Evolutionary conservation across 148 eudicot species (phyloP).

Genomic region (Chenopodium formosanum): DNA sequence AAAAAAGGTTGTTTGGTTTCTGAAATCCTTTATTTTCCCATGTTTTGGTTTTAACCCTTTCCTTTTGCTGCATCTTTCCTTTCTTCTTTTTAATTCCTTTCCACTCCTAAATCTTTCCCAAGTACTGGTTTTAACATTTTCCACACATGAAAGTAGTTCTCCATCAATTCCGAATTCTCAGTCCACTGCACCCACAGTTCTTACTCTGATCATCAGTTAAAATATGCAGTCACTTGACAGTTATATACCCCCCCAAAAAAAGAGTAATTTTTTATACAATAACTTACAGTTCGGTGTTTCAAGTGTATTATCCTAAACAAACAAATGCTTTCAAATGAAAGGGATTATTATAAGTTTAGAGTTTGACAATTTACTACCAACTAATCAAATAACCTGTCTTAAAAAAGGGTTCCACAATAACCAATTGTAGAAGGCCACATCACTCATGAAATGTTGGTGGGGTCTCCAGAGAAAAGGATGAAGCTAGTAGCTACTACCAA

Average conservation of each 20-base stretch:
- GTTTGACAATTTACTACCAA: too few relatives aligned
- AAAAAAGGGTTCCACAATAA: background rate
- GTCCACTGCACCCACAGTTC: background rate
- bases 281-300: too few relatives aligned
- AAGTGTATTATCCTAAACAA: background rate
- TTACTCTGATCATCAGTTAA: too few relatives aligned
- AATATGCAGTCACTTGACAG: background rate
- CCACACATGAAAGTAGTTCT: background rate
- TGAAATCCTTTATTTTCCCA: conserved; percentile 8
- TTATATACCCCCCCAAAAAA: too few relatives aligned
- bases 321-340: background rate
- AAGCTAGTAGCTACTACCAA: conserved; percentile 1
- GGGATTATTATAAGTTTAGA: background rate
- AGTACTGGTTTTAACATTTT: background rate
- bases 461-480: background rate
- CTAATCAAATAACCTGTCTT: background rate
- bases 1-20: conserved; percentile 29
- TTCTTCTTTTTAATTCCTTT: background rate
- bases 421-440: conserved; percentile 1
- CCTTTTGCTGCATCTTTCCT: conserved; percentile 1
- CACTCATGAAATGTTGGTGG: conserved; percentile 8
- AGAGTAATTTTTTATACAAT: too few relatives aligned
- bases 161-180: background rate
- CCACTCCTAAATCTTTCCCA: background rate
- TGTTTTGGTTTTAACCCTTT: conserved; percentile 7